Evolutionary conservation across 2,329 filamentous ascomycete genomes (phyloP), one percentile per base, ranked within the genome.

Genomic region (Cercospora sojina): DNA sequence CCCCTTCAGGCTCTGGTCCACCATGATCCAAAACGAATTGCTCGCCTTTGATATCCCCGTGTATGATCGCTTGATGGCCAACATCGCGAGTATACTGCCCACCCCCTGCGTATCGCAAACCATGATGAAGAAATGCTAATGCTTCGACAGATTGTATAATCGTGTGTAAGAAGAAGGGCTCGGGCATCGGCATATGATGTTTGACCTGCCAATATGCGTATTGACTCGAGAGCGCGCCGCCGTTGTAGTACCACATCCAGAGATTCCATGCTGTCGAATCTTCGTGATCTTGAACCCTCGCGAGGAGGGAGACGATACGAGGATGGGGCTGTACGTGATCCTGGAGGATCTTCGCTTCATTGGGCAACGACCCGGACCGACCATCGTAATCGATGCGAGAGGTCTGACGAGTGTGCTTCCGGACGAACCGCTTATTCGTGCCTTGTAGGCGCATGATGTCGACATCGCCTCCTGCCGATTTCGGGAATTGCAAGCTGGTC

Each of bases 31-130:
- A 51, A 25, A 70, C 66, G 27, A 13, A 32, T 12, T 32, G 31
- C 31, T 65, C 68, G 5, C 47, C 49, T n/a, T 72, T 72, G 12
- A 70, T 18, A 31, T 72, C 70, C 9, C 64, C 61, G 13, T 72
- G 69, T 4, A 71, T 63, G 27, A 65, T 32, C 5, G 65, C 12
- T 3, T 16, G 32, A 7, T 69, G 66, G 10, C 29, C 27, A 10
- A 16, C 47, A 25, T 58, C 65, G 43, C 62, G 49, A 1, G 53
- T 62, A 32, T 65, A 68, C 5, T 53, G 41, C 6, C 64, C 63
- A 51, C 55, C 16, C 9, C 59, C 63, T n/a, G 58, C 47, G 20
- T 63, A 62, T n/a, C 63, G 66, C 3, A 65, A 38, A 9, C 70
- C 67, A 31, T 65, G 23, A 57, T 73, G 71, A 20, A 69, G 20